These are phyloP conservation scores for Crithidia sp. DNA, from an alignment of 208 protist species.

Conservation along the genomic window DNA sequence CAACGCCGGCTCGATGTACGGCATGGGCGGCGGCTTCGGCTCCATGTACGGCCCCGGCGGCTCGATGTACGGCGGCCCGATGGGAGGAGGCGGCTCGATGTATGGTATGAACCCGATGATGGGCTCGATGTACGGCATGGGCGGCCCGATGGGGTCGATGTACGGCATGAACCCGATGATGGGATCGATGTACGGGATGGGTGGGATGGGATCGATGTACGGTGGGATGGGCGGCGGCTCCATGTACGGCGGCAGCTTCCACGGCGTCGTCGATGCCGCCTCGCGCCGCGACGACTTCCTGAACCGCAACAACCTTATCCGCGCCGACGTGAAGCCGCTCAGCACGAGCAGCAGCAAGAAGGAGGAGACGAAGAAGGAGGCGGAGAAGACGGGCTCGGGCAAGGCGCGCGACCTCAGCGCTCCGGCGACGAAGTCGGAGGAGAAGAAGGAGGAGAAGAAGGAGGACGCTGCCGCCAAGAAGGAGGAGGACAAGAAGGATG, in stretches of 20 bases:
- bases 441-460: constrained; percentile 16
- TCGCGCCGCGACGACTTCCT: constrained; percentile 70
- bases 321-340: constrained; percentile 59
- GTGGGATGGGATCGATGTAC: constrained; percentile 45
- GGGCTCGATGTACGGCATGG: constrained; percentile 49
- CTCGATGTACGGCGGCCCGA: constrained; percentile 36
- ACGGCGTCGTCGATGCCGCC: constrained; percentile 64
- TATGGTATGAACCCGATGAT: constrained; percentile 36
- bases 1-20: constrained; percentile 25
- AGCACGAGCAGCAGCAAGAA: constrained; percentile 11
- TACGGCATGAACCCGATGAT: constrained; percentile 37
- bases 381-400: constrained; percentile 10
- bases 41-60: constrained; percentile 37
- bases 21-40: constrained; percentile 23
- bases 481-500: constrained; percentile 19
- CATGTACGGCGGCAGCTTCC: constrained; percentile 43
- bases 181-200: constrained; percentile 66
- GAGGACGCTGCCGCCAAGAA: constrained; percentile 14
- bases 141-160: constrained; percentile 34
- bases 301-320: constrained; percentile 62
- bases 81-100: constrained; percentile 32
- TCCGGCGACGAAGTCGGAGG: not conserved
- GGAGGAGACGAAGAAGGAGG: constrained; percentile 15
- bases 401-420: constrained; percentile 12
- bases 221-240: not conserved